phyloP scores from a whole-genome alignment of 164 flowering plant species.

The Magnolia sinica region DNA sequence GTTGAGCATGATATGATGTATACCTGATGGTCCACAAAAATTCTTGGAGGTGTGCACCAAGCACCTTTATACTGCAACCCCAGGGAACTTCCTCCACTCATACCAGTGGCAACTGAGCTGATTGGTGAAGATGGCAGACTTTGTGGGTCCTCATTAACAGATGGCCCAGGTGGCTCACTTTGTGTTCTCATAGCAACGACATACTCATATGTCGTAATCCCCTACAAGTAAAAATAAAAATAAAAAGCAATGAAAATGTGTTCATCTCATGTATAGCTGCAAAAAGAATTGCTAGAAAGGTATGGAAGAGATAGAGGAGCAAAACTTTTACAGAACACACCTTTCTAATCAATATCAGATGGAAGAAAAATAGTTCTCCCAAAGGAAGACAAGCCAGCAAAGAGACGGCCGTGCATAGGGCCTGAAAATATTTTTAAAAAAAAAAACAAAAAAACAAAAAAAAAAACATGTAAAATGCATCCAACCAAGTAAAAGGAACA shows the following conservation, averaged over 20 bases:
- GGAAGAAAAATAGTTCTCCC: constrained; percentile 87
- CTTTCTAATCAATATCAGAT: constrained; percentile 74
- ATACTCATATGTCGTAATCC: constrained; percentile 92
- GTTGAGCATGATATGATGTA: neutral
- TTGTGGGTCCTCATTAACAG: constrained; percentile 71
- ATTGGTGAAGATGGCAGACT: constrained; percentile 89
- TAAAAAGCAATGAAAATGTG: neutral
- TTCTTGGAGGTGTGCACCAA: constrained; percentile 97
- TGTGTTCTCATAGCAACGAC: constrained; percentile 93
- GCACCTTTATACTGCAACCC: constrained; percentile 87
- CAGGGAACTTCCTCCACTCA: constrained; percentile 86
- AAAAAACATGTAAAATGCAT: neutral
- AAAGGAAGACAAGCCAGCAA: constrained; percentile 68
- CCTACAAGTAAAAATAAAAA: constrained; percentile 35
- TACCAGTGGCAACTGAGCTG: constrained; percentile 76
- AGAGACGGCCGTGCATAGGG: constrained; percentile 69
- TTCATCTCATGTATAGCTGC: neutral
- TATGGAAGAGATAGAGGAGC: neutral
- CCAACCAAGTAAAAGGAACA: neutral
- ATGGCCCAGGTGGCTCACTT: constrained; percentile 91
- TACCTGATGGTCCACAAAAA: constrained; percentile 94
- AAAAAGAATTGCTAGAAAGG: neutral
- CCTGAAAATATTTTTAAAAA: constrained; percentile 53
- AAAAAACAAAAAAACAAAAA: neutral
- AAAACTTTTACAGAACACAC: constrained; percentile 26